A percentile compares a stretch with the other conserved stretches of the same genome.
These are phyloP conservation scores for Paecilomyces sp. DNA, from an alignment of 2,329 filamentous ascomycete species.

Conservation along the genomic window DNA sequence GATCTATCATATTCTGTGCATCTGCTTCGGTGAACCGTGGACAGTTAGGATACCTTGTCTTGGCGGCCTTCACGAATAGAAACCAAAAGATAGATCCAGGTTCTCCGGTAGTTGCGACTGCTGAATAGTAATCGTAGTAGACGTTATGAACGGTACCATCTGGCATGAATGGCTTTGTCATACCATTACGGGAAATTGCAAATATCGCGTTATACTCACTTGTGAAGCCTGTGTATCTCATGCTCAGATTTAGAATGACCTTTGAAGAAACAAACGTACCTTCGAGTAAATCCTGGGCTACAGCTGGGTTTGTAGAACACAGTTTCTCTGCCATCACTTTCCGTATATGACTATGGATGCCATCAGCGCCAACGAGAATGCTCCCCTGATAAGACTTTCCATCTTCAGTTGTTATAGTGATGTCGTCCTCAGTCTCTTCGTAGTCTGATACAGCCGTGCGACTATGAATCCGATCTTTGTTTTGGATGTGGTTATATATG, in stretches of 20 bases:
- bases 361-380: slow-evolving; percentile 34
- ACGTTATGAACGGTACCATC: slow-evolving; percentile 6
- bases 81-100: slow-evolving; percentile 13
- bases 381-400: slow-evolving; percentile 23
- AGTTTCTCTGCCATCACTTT: slow-evolving; percentile 19
- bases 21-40: slow-evolving; percentile 10
- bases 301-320: neutral
- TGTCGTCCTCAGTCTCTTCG: slow-evolving; percentile 8
- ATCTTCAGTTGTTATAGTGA: slow-evolving; percentile 24
- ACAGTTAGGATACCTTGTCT: slow-evolving; percentile 7
- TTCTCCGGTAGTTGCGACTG: slow-evolving; percentile 6
- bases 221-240: slow-evolving; percentile 3
- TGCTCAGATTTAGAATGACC: neutral
- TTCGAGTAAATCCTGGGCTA: slow-evolving; percentile 2
- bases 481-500: slow-evolving; percentile 10
- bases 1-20: slow-evolving; percentile 5
- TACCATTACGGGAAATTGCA: slow-evolving; percentile 10
- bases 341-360: slow-evolving; percentile 30
- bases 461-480: slow-evolving; percentile 6
- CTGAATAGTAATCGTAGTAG: slow-evolving; percentile 10
- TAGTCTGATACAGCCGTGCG: slow-evolving; percentile 5
- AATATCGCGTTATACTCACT: slow-evolving; percentile 18
- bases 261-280: neutral
- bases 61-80: slow-evolving; percentile 7
- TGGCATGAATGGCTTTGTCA: slow-evolving; percentile 3